Percentiles rank a stretch among this genome's conserved stretches.
Conservation (phyloP, 768 basidiomycete species). For the Brasilioporus rufonigricans region DNA sequence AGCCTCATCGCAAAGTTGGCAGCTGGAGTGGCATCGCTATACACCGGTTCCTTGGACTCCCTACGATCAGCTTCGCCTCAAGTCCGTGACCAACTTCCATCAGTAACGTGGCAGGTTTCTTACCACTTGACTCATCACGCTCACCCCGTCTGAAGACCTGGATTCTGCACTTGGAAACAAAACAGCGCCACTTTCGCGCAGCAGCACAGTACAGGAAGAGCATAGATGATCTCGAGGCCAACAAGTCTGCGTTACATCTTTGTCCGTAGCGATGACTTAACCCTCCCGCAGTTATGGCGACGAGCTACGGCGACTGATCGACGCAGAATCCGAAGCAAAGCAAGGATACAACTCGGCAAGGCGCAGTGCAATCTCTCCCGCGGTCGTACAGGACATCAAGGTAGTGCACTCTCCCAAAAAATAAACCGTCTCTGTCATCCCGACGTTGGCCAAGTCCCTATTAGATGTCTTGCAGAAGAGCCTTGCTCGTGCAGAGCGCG, state of each 20-base stretch:
- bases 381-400: conserved; percentile 78
- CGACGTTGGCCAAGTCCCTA: conserved; percentile 55
- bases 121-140: not conserved
- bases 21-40: conserved; percentile 68
- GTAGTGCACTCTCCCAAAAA: conserved; percentile 36
- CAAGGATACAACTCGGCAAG: conserved; percentile 67
- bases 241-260: conserved; percentile 44
- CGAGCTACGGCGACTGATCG: conserved; percentile 74
- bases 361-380: conserved; percentile 54
- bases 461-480: conserved; percentile 67
- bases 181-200: conserved; percentile 81
- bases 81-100: conserved; percentile 49
- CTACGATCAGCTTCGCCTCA: conserved; percentile 44
- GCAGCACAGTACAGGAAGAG: conserved; percentile 88
- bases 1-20: conserved; percentile 81
- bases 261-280: conserved; percentile 3
- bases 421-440: not conserved
- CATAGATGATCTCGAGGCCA: conserved; percentile 80
- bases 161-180: conserved; percentile 78
- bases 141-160: conserved; percentile 49
- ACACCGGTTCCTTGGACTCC: conserved; percentile 46
- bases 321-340: conserved; percentile 67
- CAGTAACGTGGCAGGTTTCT: conserved; percentile 39
- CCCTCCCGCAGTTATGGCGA: conserved; percentile 68
- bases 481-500: conserved; percentile 71